Conservation (phyloP, 441 rosid genomes). For the Populus trichocarpa region DNA sequence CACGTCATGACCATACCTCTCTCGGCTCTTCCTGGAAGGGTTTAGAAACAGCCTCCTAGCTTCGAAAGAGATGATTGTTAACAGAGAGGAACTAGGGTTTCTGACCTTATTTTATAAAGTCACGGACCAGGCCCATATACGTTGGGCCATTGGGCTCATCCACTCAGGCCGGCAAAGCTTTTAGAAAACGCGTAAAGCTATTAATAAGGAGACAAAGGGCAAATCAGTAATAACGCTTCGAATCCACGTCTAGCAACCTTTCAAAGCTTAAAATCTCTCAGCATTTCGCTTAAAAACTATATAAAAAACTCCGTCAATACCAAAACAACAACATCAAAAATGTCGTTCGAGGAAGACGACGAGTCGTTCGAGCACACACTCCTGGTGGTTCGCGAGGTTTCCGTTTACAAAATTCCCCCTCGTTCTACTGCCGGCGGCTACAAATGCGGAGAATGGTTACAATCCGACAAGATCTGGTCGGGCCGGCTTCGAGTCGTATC, state of each 20-base stretch:
- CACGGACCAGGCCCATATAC: not conserved
- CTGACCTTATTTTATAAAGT: not conserved
- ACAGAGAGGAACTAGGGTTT: not conserved
- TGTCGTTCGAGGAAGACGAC: conserved; percentile 89
- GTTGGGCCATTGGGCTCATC: not conserved
- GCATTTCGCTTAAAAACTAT: not conserved
- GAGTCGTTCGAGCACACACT: conserved; percentile 93
- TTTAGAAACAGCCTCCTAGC: not conserved
- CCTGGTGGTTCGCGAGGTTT: conserved; percentile 89
- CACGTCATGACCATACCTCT: not conserved
- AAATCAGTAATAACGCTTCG: conserved; percentile 20
- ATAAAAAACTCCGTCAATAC: not conserved
- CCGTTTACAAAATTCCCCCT: conserved; percentile 90
- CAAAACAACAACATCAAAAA: not conserved
- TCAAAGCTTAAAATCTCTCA: not conserved
- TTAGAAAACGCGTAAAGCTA: not conserved
- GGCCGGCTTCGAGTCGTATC: conserved; percentile 96
- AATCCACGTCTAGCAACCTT: conserved; percentile 27
- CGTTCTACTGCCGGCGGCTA: conserved; percentile 95
- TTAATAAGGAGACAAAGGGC: not conserved
- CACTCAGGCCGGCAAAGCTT: not conserved
- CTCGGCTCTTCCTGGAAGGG: not conserved
- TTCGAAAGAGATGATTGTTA: not conserved
- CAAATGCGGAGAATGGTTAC: conserved; percentile 99
- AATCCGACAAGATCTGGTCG: conserved; percentile 98